These are phyloP conservation scores for Pythium aristosporum DNA, from an alignment of 352 stramenopile species.

Conservation along the genomic window DNA sequence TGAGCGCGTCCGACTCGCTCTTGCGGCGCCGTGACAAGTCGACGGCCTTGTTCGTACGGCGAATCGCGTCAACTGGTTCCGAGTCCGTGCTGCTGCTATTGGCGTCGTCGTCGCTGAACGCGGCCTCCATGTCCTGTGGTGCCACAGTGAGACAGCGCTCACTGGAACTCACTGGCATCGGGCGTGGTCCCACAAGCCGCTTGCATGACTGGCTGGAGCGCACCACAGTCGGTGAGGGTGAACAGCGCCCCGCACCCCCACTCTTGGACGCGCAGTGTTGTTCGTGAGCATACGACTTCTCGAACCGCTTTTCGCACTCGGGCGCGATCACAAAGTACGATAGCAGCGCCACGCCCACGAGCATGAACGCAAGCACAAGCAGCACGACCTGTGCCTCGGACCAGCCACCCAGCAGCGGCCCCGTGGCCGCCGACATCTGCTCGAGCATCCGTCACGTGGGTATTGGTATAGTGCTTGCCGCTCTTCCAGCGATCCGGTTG, in stretches of 20 bases:
- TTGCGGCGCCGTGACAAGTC: conserved; percentile 55
- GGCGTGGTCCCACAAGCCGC: not conserved
- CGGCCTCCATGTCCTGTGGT: conserved; percentile 22
- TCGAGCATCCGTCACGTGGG: conserved; percentile 13
- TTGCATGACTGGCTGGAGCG: conserved; percentile 5
- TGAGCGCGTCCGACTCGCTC: conserved; percentile 68
- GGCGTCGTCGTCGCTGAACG: conserved; percentile 26
- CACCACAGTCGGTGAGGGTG: no score
- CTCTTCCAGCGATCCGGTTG: not conserved
- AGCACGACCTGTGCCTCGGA: conserved; percentile 57
- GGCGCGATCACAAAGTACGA: conserved; percentile 81
- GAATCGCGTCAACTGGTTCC: conserved; percentile 21
- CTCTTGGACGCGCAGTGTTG: no score
- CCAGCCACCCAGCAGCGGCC: conserved; percentile 26
- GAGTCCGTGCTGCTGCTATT: conserved; percentile 31
- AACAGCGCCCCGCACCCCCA: no score
- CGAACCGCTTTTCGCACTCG: conserved; percentile 70
- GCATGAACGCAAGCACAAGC: conserved; percentile 48
- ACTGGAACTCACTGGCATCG: not conserved
- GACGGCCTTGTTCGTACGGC: conserved; percentile 6
- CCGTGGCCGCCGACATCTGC: conserved; percentile 14
- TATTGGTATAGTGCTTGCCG: not conserved
- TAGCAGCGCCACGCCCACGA: conserved; percentile 60
- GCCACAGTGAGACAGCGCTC: conserved; percentile 4
- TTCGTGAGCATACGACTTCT: conserved; percentile 56